phyloP scores from a whole-genome alignment of 2,329 filamentous ascomycete genomes.

The Phaeosphaeria sp. region DNA sequence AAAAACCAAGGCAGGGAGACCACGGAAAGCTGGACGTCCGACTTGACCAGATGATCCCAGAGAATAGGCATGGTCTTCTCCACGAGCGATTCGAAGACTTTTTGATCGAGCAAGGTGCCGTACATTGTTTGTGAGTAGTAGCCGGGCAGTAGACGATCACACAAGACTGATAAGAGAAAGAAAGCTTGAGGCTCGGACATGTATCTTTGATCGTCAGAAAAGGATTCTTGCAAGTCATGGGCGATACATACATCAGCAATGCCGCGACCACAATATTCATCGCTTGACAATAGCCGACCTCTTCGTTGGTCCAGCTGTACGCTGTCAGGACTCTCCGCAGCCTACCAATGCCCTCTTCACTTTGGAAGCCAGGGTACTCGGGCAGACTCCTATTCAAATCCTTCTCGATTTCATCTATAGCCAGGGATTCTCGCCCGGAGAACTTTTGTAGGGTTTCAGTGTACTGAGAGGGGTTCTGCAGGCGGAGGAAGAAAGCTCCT shows the following conservation, averaged over 20 bases:
- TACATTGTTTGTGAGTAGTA: constrained; percentile 99
- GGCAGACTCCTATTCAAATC: constrained; percentile 95
- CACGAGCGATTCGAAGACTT: constrained; percentile 97
- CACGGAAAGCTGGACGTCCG: constrained; percentile 94
- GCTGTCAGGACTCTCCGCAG: constrained; percentile 90
- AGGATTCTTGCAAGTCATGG: constrained; percentile 7
- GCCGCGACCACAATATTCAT: constrained; percentile 99
- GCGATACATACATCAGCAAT: constrained; percentile 74
- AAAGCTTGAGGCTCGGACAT: constrained; percentile 97
- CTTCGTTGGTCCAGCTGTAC: constrained; percentile 95
- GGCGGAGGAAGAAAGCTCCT: constrained; percentile 84
- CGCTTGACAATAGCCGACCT: constrained; percentile 97
- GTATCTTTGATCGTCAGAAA: constrained; percentile 64
- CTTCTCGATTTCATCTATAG: constrained; percentile 99
- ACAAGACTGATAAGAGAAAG: constrained; percentile 88
- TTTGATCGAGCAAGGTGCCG: constrained; percentile 92
- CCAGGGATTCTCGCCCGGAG: constrained; percentile 84
- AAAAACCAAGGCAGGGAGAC: constrained; percentile 98
- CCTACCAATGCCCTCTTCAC: constrained; percentile 89
- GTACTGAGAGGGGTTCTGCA: constrained; percentile 86
- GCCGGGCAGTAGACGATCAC: constrained; percentile 89
- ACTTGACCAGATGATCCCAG: constrained; percentile 97
- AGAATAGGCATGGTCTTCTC: constrained; percentile 98
- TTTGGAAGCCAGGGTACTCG: constrained; percentile 97
- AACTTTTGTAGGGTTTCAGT: constrained; percentile 83